These are phyloP conservation scores for Rhexocercosporidium sp. DNA, from an alignment of 2,329 filamentous ascomycete genomes.

Conservation along the genomic window DNA sequence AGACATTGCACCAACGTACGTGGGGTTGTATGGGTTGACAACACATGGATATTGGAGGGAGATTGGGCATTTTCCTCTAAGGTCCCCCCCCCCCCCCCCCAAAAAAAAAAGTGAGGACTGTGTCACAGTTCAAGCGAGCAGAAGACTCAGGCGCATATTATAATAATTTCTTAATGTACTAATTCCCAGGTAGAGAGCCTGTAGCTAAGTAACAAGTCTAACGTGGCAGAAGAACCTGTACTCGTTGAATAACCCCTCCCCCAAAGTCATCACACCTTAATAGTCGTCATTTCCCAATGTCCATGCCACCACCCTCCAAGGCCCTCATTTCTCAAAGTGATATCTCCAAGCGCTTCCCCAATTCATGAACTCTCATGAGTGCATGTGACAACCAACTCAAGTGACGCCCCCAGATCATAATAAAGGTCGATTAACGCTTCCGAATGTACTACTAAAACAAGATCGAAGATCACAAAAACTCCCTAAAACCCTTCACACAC, in stretches of 20 bases:
- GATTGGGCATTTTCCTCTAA: neutral
- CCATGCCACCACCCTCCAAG: neutral
- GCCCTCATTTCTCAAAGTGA: neutral
- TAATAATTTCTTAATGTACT: conserved; percentile 4
- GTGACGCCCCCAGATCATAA: conserved; percentile 3
- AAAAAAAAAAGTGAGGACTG: too few relatives aligned
- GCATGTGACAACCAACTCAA: conserved; percentile 10
- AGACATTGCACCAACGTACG: neutral
- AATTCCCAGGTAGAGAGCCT: neutral
- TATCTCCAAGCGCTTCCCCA: conserved; percentile 3
- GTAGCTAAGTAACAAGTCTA: conserved; percentile 9
- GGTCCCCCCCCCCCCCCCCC: too few relatives aligned
- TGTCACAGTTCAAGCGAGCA: neutral
- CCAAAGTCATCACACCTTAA: neutral
- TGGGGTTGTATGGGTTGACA: neutral
- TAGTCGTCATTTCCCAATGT: neutral
- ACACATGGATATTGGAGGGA: neutral
- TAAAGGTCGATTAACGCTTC: conserved; percentile 18
- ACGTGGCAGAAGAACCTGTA: conserved; percentile 5
- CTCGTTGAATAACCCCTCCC: conserved; percentile 5
- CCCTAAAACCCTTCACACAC: neutral
- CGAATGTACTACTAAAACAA: conserved; percentile 20
- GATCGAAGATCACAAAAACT: conserved; percentile 16
- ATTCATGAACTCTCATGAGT: neutral
- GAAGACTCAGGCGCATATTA: neutral